Evolutionary conservation across 192 early-diverging fungal genomes (phyloP).

Genomic region (Rhizophagus clarus): DNA sequence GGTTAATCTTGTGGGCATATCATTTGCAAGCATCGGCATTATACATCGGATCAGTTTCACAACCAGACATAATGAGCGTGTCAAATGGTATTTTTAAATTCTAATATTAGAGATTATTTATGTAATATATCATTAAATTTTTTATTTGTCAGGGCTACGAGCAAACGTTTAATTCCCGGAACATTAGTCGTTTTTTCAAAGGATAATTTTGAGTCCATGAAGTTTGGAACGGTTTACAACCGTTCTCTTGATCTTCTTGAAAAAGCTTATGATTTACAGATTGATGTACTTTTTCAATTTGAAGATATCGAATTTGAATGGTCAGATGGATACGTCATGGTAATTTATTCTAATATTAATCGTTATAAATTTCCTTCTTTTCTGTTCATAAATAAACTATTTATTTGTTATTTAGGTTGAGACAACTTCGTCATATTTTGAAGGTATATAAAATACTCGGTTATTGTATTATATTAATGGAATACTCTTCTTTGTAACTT

Average conservation of each 20-base stretch:
- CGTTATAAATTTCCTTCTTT: not conserved
- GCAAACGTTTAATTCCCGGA: constrained; percentile 58
- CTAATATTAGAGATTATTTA: not conserved
- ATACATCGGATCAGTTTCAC: constrained; percentile 54
- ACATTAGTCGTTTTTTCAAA: constrained; percentile 53
- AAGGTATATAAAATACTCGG: constrained; percentile 33
- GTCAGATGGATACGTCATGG: constrained; percentile 20
- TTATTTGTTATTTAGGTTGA: constrained; percentile 35
- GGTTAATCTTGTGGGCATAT: constrained; percentile 47
- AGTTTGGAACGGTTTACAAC: constrained; percentile 51
- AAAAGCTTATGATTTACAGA: constrained; percentile 37
- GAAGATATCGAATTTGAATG: constrained; percentile 32
- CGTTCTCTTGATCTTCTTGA: constrained; percentile 38
- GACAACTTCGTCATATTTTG: constrained; percentile 45
- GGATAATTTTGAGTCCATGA: constrained; percentile 50
- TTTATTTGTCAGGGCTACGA: constrained; percentile 33
- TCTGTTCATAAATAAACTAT: not conserved
- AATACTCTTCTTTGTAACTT: not conserved
- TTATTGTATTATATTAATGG: not conserved
- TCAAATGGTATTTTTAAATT: constrained; percentile 41
- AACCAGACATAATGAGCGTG: constrained; percentile 42
- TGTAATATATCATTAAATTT: not conserved
- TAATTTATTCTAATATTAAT: not conserved
- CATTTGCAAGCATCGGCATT: constrained; percentile 44
- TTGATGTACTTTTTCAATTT: constrained; percentile 39